Evolutionary conservation across 2,329 filamentous ascomycete species (phyloP), one percentile per base, ranked within the genome.

Genomic region (Colletotrichum simmondsii): DNA sequence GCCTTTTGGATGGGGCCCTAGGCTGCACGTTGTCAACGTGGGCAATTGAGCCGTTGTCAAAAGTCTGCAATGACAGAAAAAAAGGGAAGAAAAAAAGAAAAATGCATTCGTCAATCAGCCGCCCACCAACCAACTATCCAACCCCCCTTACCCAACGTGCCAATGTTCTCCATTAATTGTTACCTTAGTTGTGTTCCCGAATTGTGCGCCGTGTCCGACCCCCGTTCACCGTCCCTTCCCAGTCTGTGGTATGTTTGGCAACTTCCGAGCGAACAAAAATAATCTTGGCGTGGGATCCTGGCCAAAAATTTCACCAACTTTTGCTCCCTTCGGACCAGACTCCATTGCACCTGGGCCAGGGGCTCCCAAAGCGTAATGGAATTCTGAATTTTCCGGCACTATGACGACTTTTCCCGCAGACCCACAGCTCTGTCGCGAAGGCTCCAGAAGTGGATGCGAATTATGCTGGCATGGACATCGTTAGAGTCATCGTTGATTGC

Each of bases 401-500:
- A 69, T 72, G 70, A 69, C 70, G 70, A 65, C 59, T 64, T 69
- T 72, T 54, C 59, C 69, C 69, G 65, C 30, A 26, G 53, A 60
- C 54, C 70, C 59, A 72, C 70, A 54, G 70, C 53, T 64, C 65
- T 46, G 46, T 58, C 65, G 19, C 30, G 53, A 69, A 64, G 30
- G 46, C 70, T 72, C 64, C 59, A 72, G 53, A 64, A 59, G 70
- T 69, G 65, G 59, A 59, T 72, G 59, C 42, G 2, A 16, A 10
- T 53, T 53, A 58, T 26, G 58, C 52, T 68, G 65, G 65, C 59
- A 42, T 32, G 57, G 22, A 8, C 26, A 35, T 6, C 54, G 28
- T 61, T n/a, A 71, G 69, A 72, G 57, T 68, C 68, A 71, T 71
- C 37, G 64, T 24, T 28, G 49, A 19, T 57, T 5, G 42, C 26